Conservation (phyloP, 2,329 filamentous ascomycete species). For the Trichoderma koningiopsis region DNA sequence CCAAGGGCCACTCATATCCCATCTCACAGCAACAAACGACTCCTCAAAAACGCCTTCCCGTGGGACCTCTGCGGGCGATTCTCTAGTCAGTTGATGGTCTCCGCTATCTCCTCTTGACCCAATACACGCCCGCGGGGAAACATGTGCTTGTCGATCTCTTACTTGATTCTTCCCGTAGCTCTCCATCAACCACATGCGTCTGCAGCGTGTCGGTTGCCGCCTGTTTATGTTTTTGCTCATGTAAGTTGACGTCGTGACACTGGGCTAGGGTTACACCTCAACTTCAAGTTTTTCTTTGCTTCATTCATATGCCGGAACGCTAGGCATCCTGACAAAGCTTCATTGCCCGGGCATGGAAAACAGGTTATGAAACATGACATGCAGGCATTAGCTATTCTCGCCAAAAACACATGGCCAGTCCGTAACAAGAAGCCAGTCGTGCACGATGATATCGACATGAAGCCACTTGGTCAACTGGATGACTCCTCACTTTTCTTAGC, state of each 20-base stretch:
- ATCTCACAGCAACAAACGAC: neutral
- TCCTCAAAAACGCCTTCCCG: neutral
- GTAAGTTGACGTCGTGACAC: conserved; percentile 20
- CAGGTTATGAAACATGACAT: conserved; percentile 5
- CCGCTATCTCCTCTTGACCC: conserved; percentile 8
- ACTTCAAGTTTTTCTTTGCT: neutral
- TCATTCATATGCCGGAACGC: neutral
- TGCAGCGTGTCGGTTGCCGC: conserved; percentile 5
- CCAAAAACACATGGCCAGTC: neutral
- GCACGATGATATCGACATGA: neutral
- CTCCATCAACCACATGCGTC: neutral
- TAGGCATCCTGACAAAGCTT: neutral
- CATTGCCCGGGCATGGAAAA: neutral
- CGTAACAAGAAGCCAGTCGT: neutral
- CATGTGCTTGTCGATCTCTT: conserved; percentile 19
- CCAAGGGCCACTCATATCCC: neutral
- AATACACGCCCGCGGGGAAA: conserved; percentile 21
- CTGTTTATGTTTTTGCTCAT: neutral
- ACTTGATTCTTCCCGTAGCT: conserved; percentile 8
- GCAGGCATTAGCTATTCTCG: neutral
- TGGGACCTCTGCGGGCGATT: conserved; percentile 16
- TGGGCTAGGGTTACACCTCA: neutral
- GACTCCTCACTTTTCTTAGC: neutral
- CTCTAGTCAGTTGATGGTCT: conserved; percentile 14
- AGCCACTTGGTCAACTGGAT: neutral